Evolutionary conservation across 2,329 filamentous ascomycete genomes (phyloP).

Genomic region (Xylariaceae sp.): DNA sequence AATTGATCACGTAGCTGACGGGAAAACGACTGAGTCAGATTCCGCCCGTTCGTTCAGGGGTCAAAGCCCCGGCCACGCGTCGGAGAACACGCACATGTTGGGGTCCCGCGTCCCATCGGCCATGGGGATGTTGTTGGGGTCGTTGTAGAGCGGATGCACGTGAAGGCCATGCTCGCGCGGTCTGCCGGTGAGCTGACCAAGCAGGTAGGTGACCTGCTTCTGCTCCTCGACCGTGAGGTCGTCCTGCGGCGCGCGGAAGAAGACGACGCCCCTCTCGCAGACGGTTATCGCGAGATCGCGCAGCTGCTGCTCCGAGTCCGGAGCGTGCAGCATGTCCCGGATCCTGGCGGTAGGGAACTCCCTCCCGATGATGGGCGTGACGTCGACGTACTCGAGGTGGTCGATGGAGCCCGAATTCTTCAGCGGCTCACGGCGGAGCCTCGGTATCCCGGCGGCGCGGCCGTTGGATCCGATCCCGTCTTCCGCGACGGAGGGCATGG

Average conservation of each 20-base stretch:
- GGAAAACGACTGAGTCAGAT: neutral
- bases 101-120: slow-evolving; percentile 28
- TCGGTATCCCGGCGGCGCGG: slow-evolving; percentile 6
- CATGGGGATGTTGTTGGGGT: slow-evolving; percentile 29
- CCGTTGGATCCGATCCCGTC: too few species aligned
- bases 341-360: slow-evolving; percentile 24
- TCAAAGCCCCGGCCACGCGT: neutral
- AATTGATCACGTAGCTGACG: slow-evolving; percentile 29
- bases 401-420: slow-evolving; percentile 22
- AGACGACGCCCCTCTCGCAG: slow-evolving; percentile 26
- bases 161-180: slow-evolving; percentile 24
- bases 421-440: slow-evolving; percentile 15
- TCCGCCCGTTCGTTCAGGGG: neutral
- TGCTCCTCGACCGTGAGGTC: slow-evolving; percentile 25
- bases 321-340: slow-evolving; percentile 23
- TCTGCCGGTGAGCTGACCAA: slow-evolving; percentile 25
- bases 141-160: slow-evolving; percentile 26
- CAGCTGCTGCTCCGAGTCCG: slow-evolving; percentile 23
- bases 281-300: slow-evolving; percentile 28
- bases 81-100: slow-evolving; percentile 24
- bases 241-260: slow-evolving; percentile 24
- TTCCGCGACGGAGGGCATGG: too few species aligned
- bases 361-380: slow-evolving; percentile 26
- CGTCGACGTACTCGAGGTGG: slow-evolving; percentile 23
- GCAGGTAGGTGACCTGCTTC: slow-evolving; percentile 24